A percentile compares a stretch with the other conserved stretches of the same genome.
phyloP scores from a whole-genome alignment of 2,329 filamentous ascomycete genomes.

The Ustulina deusta region DNA sequence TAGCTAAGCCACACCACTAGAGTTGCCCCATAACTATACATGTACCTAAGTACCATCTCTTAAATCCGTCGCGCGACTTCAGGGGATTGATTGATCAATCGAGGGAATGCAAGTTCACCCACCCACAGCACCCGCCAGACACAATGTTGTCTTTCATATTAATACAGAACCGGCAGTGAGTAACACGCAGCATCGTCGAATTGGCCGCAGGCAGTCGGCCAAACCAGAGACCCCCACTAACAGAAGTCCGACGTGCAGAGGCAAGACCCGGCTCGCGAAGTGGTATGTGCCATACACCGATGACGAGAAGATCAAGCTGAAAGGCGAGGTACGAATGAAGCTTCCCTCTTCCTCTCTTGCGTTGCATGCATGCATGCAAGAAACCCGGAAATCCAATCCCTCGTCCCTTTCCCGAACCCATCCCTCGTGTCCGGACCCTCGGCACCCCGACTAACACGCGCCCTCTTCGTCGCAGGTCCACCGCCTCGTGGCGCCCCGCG shows the following conservation, averaged over 20 bases:
- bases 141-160: slow-evolving; percentile 58
- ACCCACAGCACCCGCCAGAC: slow-evolving; percentile 18
- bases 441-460: slow-evolving; percentile 10
- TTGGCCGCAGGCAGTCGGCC: neutral
- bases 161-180: slow-evolving; percentile 59
- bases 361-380: neutral
- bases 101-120: slow-evolving; percentile 8
- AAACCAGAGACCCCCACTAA: slow-evolving; percentile 12
- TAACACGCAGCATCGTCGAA: neutral
- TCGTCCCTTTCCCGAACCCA: slow-evolving; percentile 6
- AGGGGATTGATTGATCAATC: neutral
- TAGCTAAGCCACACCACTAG: slow-evolving; percentile 21
- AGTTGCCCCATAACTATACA: neutral
- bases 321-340: slow-evolving; percentile 79
- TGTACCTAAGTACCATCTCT: slow-evolving; percentile 16
- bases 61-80: slow-evolving; percentile 19
- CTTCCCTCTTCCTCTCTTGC: slow-evolving; percentile 21
- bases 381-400: too few relatives aligned
- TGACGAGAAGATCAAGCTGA: slow-evolving; percentile 98
- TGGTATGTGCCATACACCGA: slow-evolving; percentile 99
- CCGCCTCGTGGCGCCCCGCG: slow-evolving; percentile 94
- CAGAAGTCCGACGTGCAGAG: slow-evolving; percentile 61
- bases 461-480: slow-evolving; percentile 74
- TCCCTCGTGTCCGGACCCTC: neutral
- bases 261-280: slow-evolving; percentile 97